phyloP scores from a whole-genome alignment of 2,329 filamentous ascomycete species.

The Colletotrichum abscissum region DNA sequence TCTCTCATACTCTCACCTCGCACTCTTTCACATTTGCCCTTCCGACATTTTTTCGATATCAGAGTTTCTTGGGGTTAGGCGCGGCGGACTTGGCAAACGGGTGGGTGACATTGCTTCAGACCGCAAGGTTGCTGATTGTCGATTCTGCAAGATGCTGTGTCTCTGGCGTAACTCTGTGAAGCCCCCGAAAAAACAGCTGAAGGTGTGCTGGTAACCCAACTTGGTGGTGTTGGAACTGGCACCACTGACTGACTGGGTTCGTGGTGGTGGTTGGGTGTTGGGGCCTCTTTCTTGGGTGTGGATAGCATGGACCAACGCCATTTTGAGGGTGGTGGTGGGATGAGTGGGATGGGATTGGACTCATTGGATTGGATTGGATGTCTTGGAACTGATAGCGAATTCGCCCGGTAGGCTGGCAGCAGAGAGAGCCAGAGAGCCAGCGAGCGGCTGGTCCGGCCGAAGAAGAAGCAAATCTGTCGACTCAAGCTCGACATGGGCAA shows the following conservation, averaged over 20 bases:
- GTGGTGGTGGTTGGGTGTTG: slow-evolving; percentile 20
- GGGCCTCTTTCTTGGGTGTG: not conserved
- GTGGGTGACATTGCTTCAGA: slow-evolving; percentile 23
- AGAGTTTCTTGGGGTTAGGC: not conserved
- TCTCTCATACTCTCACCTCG: not conserved
- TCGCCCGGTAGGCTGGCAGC: slow-evolving; percentile 5
- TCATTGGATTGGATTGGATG: not conserved
- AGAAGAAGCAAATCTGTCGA: not conserved
- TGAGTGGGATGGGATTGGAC: slow-evolving; percentile 13
- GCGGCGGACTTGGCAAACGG: not conserved
- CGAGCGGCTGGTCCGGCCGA: slow-evolving; percentile 11
- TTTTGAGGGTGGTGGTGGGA: slow-evolving; percentile 4
- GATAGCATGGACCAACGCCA: not conserved
- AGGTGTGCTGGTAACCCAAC: too few species aligned
- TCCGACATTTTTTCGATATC: not conserved
- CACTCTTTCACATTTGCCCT: not conserved
- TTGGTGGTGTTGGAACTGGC: not conserved
- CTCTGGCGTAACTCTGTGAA: slow-evolving; percentile 28
- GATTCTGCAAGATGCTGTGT: slow-evolving; percentile 35
- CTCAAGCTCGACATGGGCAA: not conserved
- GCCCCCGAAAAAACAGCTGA: not conserved
- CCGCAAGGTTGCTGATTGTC: slow-evolving; percentile 6
- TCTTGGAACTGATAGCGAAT: slow-evolving; percentile 29
- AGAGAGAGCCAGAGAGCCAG: not conserved
- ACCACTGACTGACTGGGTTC: too few species aligned